Percentiles rank a stretch among this genome's conserved stretches.
phyloP scores from a whole-genome alignment of 2,329 filamentous ascomycete species.

The Penicillium sp. region DNA sequence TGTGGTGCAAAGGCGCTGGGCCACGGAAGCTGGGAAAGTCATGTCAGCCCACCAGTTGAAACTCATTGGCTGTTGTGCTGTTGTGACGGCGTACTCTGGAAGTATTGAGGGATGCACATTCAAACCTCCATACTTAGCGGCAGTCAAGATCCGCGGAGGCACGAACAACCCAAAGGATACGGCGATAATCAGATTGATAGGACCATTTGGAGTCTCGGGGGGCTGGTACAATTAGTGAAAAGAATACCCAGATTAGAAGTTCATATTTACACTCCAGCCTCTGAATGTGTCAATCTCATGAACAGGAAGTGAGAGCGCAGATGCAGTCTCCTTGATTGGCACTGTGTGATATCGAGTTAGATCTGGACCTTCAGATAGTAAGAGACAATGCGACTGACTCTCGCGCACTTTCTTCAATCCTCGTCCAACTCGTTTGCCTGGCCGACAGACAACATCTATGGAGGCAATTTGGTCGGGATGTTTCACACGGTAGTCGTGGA shows the following conservation, averaged over 20 bases:
- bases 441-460: conserved; percentile 82
- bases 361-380: not conserved
- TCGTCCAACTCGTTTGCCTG: conserved; percentile 75
- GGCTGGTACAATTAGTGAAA: conserved; percentile 47
- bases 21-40: conserved; percentile 66
- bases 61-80: not conserved
- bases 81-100: conserved; percentile 63
- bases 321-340: conserved; percentile 69
- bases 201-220: conserved; percentile 47
- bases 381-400: conserved; percentile 49
- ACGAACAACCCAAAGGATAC: conserved; percentile 95
- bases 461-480: conserved; percentile 64
- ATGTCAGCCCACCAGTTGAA: not conserved
- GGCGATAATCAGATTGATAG: conserved; percentile 78
- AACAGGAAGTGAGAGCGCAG: conserved; percentile 64
- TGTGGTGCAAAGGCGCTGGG: conserved; percentile 81
- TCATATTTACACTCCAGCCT: conserved; percentile 67
- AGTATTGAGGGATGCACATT: conserved; percentile 93
- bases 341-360: conserved; percentile 51
- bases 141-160: conserved; percentile 70
- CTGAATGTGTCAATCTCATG: conserved; percentile 82
- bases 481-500: conserved; percentile 61
- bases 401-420: conserved; percentile 68
- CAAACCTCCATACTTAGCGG: conserved; percentile 77
- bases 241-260: not conserved